Base-by-base conservation (phyloP, 805 yeast species). In the Wickerhamomyces chambardii region DNA sequence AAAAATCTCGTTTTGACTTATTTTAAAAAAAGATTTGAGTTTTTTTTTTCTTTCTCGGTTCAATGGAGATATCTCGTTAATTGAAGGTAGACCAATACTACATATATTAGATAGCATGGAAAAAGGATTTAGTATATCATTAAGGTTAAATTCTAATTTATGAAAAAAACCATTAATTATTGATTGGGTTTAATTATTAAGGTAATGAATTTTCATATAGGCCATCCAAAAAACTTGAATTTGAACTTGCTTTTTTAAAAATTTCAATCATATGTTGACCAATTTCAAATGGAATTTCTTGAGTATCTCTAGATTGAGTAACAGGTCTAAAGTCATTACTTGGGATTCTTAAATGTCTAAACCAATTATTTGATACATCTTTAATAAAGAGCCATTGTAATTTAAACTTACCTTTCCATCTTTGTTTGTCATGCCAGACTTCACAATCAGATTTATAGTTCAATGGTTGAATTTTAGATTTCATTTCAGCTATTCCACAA, bases 281-380 rank as follows among this genome's bases (percentile, higher is more conserved):
- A 21, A 69, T 55, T 3, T 60, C 63, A 33, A 56, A 58, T 1
- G 81, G 76, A 16, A 75, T 44, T 37, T 72, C 78, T 49, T 75
- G 81, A 1, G 81, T 72, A 45, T 77, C 83, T 44, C 82, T 65
- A 15, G 81, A 74, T 42, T 68, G 65, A 2, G 79, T 70, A 1
- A 77, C 74, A 2, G 78, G 70, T 46, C 61, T 62, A 45, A 57
- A 56, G 19, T 67, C 75, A 44, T 73, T 71, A 19, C 58, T 45
- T 4, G 67, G 62, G 6, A 70, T 59, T 35, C 56, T 52, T 35
- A 75, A 56, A 38, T 64, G 68, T 37, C 66, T 68, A 35, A 77
- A 63, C 34, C 47, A 47, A 28, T 54, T 58, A 45, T 75, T 74
- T 30, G 71, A 69, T 6, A 76, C 59, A 41, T 75, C 75, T 44